Conservation (phyloP, 495 filamentous ascomycete genomes). For the Filosporella fistucella region DNA sequence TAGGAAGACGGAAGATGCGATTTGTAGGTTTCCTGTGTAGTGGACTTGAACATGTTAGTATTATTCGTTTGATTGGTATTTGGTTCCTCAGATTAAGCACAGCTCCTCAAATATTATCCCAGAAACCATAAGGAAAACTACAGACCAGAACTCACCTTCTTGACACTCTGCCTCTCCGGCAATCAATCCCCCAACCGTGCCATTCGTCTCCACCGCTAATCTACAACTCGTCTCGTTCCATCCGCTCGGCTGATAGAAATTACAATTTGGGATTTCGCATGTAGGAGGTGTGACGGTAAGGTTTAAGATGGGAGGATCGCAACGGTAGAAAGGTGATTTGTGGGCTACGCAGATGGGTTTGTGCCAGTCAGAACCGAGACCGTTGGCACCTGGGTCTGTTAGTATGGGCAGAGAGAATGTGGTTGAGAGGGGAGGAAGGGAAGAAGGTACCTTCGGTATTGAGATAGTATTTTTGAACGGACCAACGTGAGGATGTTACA, state of each 20-base stretch:
- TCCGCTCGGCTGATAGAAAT: conserved; percentile 1
- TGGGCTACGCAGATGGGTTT: conserved; percentile 1
- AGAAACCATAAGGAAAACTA: too few species aligned
- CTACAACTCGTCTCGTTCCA: not conserved
- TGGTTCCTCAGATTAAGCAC: too few species aligned
- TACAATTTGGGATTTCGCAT: not conserved
- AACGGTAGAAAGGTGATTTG: conserved; percentile 3
- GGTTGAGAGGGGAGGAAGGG: too few species aligned
- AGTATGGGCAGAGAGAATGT: too few species aligned
- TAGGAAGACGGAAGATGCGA: conserved; percentile 1
- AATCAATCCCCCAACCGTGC: not conserved
- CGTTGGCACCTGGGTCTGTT: not conserved
- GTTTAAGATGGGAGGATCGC: not conserved
- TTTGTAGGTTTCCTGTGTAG: conserved; percentile 3
- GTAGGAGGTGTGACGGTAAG: not conserved
- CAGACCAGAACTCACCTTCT: not conserved
- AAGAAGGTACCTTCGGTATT: too few species aligned
- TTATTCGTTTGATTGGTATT: not conserved
- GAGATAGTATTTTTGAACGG: not conserved
- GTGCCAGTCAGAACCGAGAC: not conserved
- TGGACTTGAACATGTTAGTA: conserved; percentile 2
- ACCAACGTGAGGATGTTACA: not conserved
- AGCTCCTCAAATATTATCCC: not conserved
- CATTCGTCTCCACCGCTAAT: conserved; percentile 1
- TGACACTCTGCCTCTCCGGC: conserved; percentile 1